Evolutionary conservation across 495 filamentous ascomycete genomes (phyloP), one percentile per base, ranked within the genome.

Genomic region (Beverwykella pulmonaria): DNA sequence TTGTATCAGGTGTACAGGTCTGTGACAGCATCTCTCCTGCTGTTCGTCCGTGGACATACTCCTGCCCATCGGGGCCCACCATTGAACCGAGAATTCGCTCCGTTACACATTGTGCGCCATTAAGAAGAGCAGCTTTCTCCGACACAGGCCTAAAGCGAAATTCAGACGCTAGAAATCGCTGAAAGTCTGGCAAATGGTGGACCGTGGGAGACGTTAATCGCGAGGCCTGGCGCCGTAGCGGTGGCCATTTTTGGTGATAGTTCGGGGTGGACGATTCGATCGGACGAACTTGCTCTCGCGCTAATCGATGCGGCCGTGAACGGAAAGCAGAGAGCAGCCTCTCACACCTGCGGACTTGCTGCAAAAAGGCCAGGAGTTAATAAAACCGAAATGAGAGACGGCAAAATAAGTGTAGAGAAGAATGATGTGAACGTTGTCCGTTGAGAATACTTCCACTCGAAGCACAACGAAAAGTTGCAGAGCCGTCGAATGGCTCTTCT

Each of bases 261-360:
- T 19, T 19, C 55, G 26, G 49, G 47, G 9, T 55, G 44, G 56
- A 54, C 61, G 27, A 67, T 71, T 20, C 19, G 14, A n/a, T 67
- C 67, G 49, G 65, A 67, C 55, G 70, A 74, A 61, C 54, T 74
- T 14, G 71, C 60, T 15, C 36, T 63, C 10, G 66, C 56, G 12
- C 67, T 73, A 70, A 60, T 73, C 5, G 63, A 72, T 65, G 39
- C 53, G 36, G 70, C 59, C 22, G n/a, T 74, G 1, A 61, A 56
- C 30, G 67, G 73, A 57, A 55, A 12, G 46, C 22, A 20, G 53
- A 9, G 23, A 53, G 20, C 61, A 60, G 52, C 27, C 68, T 14
- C 1, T 74, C 12, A 53, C 63, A 26, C 61, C 68, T 63, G 27
- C 1, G 6, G 10, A 41, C 15, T 34, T 55, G 25, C 12, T 54